Evolutionary conservation across 2,329 filamentous ascomycete genomes (phyloP).

Genomic region (Chalaropsis thielavioides): DNA sequence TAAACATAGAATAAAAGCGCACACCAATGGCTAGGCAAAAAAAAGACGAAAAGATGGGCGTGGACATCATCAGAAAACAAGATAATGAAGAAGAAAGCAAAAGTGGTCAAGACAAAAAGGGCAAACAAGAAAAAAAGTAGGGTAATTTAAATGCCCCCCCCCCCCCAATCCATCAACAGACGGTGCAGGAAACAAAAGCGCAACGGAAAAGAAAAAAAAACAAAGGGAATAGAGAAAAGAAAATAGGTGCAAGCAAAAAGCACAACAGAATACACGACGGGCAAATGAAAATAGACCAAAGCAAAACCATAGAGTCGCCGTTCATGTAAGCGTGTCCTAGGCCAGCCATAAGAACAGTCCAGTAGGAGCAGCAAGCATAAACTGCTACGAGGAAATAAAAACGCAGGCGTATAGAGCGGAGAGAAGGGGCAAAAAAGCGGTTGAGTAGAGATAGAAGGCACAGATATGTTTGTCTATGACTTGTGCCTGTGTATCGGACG

Average conservation of each 20-base stretch:
- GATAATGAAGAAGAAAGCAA: not conserved
- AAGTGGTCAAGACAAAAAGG: not conserved
- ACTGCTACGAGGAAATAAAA: not conserved
- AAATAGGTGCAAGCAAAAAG: not conserved
- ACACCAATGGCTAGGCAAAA: not conserved
- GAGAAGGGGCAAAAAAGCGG: not conserved
- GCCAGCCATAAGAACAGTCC: too few relatives aligned
- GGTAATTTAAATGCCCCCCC: not conserved
- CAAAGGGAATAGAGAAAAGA: not conserved
- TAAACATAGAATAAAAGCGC: not conserved
- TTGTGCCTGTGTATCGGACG: conserved; percentile 7
- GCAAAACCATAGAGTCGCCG: too few relatives aligned
- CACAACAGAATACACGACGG: too few relatives aligned
- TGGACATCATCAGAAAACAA: not conserved
- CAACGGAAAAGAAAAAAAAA: not conserved
- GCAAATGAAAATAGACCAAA: too few relatives aligned
- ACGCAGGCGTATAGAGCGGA: not conserved
- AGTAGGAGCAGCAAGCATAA: too few relatives aligned
- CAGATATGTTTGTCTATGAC: not conserved
- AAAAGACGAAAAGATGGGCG: not conserved
- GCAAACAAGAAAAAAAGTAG: not conserved
- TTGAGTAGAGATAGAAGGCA: not conserved
- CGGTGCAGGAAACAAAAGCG: not conserved
- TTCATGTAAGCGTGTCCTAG: too few relatives aligned
- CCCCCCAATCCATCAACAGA: not conserved